Evolutionary conservation across 108 stramenopile species (phyloP).

Genomic region (Skeletonema potamos): DNA sequence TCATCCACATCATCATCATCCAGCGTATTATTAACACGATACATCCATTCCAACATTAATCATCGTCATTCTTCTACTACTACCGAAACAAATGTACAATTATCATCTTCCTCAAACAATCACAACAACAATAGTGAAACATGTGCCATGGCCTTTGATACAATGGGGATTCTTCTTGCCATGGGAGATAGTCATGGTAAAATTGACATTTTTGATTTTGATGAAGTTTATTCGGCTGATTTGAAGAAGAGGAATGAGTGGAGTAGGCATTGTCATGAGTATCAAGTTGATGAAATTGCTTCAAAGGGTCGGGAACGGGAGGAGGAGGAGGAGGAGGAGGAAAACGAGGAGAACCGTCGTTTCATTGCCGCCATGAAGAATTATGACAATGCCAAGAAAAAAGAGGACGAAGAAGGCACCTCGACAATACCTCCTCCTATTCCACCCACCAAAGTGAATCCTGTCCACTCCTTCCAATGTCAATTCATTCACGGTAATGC

Average conservation of each 20-base stretch:
- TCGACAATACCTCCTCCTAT: background rate
- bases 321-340: background rate
- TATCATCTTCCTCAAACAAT: background rate
- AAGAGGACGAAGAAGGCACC: background rate
- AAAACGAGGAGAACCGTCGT: no score
- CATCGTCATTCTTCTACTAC: no score
- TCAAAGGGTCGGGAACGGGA: background rate
- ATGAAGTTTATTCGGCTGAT: slow-evolving; percentile 40
- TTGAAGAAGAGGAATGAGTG: slow-evolving; percentile 23
- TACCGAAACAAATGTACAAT: slow-evolving; percentile 10
- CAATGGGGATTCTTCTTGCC: slow-evolving; percentile 31
- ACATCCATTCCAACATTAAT: background rate
- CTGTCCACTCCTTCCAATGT: slow-evolving; percentile 29
- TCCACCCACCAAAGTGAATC: slow-evolving; percentile 9
- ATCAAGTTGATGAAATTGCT: background rate
- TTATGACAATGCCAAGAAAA: background rate
- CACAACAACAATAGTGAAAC: slow-evolving; percentile 12
- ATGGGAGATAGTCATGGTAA: slow-evolving; percentile 33
- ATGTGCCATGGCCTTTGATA: slow-evolving; percentile 39
- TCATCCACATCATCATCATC: background rate
- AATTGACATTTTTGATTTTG: slow-evolving; percentile 48
- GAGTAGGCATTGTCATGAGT: background rate
- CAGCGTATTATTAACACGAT: background rate
- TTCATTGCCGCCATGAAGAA: background rate
- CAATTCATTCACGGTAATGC: background rate